Base-by-base conservation (phyloP, 2,329 filamentous ascomycete species). In the Nannizzia gypsea region DNA sequence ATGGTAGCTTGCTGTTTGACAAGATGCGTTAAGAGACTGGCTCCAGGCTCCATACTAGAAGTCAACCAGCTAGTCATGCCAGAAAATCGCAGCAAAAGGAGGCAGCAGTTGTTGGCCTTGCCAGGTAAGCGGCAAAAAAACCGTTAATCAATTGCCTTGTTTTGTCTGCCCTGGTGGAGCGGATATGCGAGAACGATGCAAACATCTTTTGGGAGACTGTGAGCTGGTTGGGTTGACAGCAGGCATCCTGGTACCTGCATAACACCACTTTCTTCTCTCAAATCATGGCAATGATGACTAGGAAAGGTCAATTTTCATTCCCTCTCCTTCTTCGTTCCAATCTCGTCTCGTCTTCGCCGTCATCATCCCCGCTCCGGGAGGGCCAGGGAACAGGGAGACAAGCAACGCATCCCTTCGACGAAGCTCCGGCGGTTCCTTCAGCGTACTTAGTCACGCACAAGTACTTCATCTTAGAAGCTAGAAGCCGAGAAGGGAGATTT, bases 241-340 rank as follows among this genome's bases (percentile, higher is more conserved):
- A 54, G 28, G 50, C 50, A 54, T 54, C 50, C 50, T 20, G 50
- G 50, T 54, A 54, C 50, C 50, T 54, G 50, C 50, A 54, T 54
- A 6, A 36, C 50, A 54, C 15, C 15, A 24, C 24, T n/a, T 31
- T 28, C 24, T 31, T 22, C 38, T 42, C 38, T 17, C 38, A 42
- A 42, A 15, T 9, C 50, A 54, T 31, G 28, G 24, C 34, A 15
- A 34, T 54, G 50, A 17, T 3, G 15, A 13, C 20, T 50, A 6
- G 4, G 13, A 15, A 5, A 46, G 8, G 42, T 22, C 8, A 3
- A 22, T 46, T 6, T 50, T 26, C 22, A 22, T 28, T 26, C 50
- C 22, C 50, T 34, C 31, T 24, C n/a, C n/a, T n/a, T n/a, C 38
- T 36, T 36, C 9, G 3, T 11, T 11, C 31, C 9, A 11, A 36